A percentile compares a stretch with the other conserved stretches of the same genome.
Conservation (phyloP, 306 rosid species). For the Neltuma alba region DNA sequence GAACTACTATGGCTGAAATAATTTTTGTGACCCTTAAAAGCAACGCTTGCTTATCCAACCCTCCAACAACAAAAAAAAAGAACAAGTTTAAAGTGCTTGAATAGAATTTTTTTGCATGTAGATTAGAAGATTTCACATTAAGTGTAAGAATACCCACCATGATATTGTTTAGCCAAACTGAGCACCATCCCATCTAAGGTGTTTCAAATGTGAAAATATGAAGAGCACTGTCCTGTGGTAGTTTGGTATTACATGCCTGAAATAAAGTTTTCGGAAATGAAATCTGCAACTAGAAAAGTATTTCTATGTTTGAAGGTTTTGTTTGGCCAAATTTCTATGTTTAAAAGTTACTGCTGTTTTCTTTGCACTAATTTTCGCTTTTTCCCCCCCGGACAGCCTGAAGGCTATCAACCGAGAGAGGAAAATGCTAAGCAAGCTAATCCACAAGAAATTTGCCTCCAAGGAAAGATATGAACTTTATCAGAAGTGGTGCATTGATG, state of each 20-base stretch:
- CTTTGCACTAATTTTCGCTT: not conserved
- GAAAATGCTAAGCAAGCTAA: constrained; percentile 74
- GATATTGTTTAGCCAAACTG: constrained; percentile 5
- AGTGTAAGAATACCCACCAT: not conserved
- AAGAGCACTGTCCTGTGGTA: too few relatives aligned
- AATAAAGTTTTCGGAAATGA: not conserved
- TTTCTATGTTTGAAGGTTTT: not conserved
- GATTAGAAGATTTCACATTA: not conserved
- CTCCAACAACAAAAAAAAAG: not conserved
- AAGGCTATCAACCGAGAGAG: constrained; percentile 71
- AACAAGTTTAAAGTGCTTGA: not conserved
- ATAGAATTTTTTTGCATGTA: not conserved
- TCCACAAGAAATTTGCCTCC: constrained; percentile 58
- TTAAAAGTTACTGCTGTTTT: constrained; percentile 8
- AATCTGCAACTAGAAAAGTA: not conserved
- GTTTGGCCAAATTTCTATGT: too few relatives aligned
- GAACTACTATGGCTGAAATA: not conserved
- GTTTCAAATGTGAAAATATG: not conserved
- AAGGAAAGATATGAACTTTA: constrained; percentile 70
- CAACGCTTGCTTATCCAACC: not conserved
- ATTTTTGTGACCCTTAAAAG: not conserved
- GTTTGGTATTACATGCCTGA: not conserved
- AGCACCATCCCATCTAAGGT: not conserved
- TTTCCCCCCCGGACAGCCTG: constrained; percentile 43
- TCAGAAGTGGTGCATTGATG: constrained; percentile 66